Conservation (phyloP, 768 basidiomycete species). For the Nidularia sp. region DNA sequence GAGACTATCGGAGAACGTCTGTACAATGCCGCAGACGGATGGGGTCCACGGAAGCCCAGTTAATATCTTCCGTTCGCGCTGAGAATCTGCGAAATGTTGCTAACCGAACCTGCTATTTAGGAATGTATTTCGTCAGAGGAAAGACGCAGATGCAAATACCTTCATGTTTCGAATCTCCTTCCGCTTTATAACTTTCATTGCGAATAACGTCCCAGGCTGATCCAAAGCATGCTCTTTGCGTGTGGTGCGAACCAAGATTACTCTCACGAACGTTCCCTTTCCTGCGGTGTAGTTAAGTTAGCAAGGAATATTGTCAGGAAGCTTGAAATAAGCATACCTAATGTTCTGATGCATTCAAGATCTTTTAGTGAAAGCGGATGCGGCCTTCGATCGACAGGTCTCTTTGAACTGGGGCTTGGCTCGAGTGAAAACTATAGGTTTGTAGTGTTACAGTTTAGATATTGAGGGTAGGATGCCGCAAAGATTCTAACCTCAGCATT, state of each 20-base stretch:
- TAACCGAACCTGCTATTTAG: constrained; percentile 4
- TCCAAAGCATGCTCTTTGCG: constrained; percentile 24
- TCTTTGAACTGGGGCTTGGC: no score
- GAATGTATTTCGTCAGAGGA: constrained; percentile 13
- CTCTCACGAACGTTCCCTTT: constrained; percentile 32
- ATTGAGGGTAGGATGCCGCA: no score
- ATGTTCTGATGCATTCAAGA: constrained; percentile 34
- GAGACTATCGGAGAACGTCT: constrained; percentile 38
- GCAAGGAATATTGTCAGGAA: no score
- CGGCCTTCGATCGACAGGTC: constrained; percentile 24
- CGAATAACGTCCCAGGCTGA: constrained; percentile 32
- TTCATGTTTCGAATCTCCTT: constrained; percentile 17
- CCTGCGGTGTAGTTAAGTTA: no score
- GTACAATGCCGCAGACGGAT: constrained; percentile 43
- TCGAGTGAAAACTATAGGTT: no score
- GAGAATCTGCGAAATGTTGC: constrained; percentile 21
- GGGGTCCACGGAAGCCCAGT: constrained; percentile 46
- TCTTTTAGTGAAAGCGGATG: constrained; percentile 29
- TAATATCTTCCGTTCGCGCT: constrained; percentile 39
- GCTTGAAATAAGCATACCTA: constrained; percentile 23
- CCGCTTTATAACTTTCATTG: constrained; percentile 40
- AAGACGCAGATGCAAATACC: neutral
- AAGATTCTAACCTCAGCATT: no score
- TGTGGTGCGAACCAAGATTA: constrained; percentile 34
- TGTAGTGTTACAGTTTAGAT: no score